phyloP scores from a whole-genome alignment of 495 filamentous ascomycete genomes.

The Aspergillus avenaceus region DNA sequence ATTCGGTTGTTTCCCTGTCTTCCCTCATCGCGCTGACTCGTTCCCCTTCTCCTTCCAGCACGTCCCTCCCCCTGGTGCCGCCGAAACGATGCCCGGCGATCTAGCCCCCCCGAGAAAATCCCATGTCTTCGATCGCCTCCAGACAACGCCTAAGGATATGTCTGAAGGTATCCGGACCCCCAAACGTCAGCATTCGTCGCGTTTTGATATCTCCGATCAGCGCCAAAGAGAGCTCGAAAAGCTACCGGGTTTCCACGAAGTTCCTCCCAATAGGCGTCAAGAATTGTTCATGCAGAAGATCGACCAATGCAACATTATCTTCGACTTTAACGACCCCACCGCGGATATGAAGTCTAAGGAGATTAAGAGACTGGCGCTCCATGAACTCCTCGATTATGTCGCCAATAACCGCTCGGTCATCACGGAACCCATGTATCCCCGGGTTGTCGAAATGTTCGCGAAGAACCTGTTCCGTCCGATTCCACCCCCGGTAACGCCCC shows the following conservation, averaged over 20 bases:
- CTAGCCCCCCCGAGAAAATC: conserved; percentile 95
- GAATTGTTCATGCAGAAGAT: conserved; percentile 99
- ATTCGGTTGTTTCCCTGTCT: not conserved
- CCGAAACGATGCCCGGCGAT: conserved; percentile 98
- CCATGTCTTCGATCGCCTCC: conserved; percentile 82
- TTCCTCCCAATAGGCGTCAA: conserved; percentile 89
- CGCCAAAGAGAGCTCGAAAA: conserved; percentile 93
- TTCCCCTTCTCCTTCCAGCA: conserved; percentile 54
- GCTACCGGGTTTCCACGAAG: conserved; percentile 97
- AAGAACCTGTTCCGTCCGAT: conserved; percentile 98
- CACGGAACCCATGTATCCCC: conserved; percentile 98
- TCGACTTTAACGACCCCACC: conserved; percentile 98
- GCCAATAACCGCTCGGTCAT: conserved; percentile 98
- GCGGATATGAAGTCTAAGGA: conserved; percentile 99
- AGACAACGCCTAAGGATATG: conserved; percentile 90
- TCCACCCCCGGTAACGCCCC: conserved; percentile 92
- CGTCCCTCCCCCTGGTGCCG: conserved; percentile 84
- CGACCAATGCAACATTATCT: conserved; percentile 99
- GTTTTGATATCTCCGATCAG: conserved; percentile 94
- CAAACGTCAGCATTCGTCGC: conserved; percentile 92
- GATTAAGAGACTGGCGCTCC: conserved; percentile 94
- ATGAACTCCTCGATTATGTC: conserved; percentile 96
- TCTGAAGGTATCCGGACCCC: conserved; percentile 93
- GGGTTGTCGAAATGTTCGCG: conserved; percentile 98
- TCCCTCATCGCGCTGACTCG: conserved; percentile 17